phyloP scores from a whole-genome alignment of 2,329 filamentous ascomycete genomes.

The Fusarium algeriense region DNA sequence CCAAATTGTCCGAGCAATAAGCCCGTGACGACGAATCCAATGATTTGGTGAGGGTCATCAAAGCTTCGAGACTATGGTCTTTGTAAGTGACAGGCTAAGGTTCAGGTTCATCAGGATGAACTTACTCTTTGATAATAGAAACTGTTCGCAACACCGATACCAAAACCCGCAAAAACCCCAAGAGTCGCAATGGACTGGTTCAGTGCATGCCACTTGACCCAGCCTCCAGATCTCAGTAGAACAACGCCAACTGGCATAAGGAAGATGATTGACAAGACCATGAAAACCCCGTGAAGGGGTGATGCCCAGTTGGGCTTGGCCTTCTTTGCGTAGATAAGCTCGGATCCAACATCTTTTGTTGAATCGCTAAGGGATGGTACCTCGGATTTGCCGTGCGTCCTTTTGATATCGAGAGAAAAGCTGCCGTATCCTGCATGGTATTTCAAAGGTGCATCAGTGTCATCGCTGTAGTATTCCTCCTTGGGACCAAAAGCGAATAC shows the following conservation, averaged over 20 bases:
- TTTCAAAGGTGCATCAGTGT: slow-evolving; percentile 58
- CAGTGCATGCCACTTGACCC: slow-evolving; percentile 66
- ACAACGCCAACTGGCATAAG: slow-evolving; percentile 69
- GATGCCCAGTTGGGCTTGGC: slow-evolving; percentile 56
- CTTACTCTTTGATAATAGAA: slow-evolving; percentile 67
- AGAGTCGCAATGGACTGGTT: slow-evolving; percentile 64
- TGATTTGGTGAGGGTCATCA: slow-evolving; percentile 67
- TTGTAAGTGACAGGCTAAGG: slow-evolving; percentile 15
- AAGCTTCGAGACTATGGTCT: slow-evolving; percentile 62
- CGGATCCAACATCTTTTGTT: slow-evolving; percentile 53
- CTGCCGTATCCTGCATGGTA: slow-evolving; percentile 66
- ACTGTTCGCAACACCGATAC: slow-evolving; percentile 65
- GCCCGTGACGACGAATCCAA: slow-evolving; percentile 67
- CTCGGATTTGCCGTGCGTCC: slow-evolving; percentile 62
- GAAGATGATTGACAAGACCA: slow-evolving; percentile 67
- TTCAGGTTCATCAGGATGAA: neutral
- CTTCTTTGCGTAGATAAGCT: slow-evolving; percentile 48
- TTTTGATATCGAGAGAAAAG: slow-evolving; percentile 68
- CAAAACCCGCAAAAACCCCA: slow-evolving; percentile 62
- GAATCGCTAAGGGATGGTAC: slow-evolving; percentile 53
- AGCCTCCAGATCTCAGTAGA: slow-evolving; percentile 63
- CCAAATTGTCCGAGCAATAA: slow-evolving; percentile 65
- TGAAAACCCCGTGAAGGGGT: slow-evolving; percentile 62
- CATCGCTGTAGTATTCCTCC: slow-evolving; percentile 59
- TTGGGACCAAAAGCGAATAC: slow-evolving; percentile 68